Evolutionary conservation across 768 basidiomycete genomes (phyloP).

Genomic region (Amylocystis lapponica): DNA sequence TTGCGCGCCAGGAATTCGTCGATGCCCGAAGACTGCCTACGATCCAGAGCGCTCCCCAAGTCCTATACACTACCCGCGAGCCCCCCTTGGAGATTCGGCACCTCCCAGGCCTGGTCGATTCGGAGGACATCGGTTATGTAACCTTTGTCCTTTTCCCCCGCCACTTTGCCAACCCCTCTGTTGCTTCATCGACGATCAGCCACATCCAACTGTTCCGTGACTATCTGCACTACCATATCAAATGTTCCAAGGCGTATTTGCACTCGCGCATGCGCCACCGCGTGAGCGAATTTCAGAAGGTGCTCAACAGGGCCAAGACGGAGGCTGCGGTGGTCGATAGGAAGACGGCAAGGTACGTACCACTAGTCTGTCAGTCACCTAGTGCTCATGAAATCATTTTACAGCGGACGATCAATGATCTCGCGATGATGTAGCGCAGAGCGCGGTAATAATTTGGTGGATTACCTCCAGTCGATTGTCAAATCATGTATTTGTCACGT

Average conservation of each 20-base stretch:
- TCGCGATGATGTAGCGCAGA: background rate
- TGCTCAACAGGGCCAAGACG: constrained; percentile 93
- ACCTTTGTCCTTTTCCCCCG: constrained; percentile 98
- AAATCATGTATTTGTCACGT: too few species aligned
- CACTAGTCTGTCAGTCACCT: background rate
- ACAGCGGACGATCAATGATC: constrained; percentile 14
- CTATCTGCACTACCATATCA: constrained; percentile 99
- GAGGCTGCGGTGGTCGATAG: constrained; percentile 77
- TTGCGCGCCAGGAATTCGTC: constrained; percentile 97
- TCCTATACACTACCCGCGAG: constrained; percentile 89
- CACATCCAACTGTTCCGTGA: constrained; percentile 96
- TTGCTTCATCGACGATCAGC: constrained; percentile 78
- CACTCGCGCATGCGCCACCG: constrained; percentile 94
- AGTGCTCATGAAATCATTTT: background rate
- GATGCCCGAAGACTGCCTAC: constrained; percentile 92
- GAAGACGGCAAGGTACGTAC: constrained; percentile 83
- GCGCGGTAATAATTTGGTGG: background rate
- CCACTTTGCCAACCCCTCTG: constrained; percentile 72
- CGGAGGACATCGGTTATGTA: constrained; percentile 92
- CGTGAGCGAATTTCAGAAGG: constrained; percentile 92
- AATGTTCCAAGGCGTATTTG: constrained; percentile 98
- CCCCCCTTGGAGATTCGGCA: constrained; percentile 96
- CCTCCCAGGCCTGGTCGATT: constrained; percentile 70
- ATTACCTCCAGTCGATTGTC: too few species aligned
- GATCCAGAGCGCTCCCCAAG: constrained; percentile 96